Evolutionary conservation across 2,329 filamentous ascomycete genomes (phyloP), one percentile per base, ranked within the genome.

Genomic region (Teratosphaeria pseudoeucalypti): DNA sequence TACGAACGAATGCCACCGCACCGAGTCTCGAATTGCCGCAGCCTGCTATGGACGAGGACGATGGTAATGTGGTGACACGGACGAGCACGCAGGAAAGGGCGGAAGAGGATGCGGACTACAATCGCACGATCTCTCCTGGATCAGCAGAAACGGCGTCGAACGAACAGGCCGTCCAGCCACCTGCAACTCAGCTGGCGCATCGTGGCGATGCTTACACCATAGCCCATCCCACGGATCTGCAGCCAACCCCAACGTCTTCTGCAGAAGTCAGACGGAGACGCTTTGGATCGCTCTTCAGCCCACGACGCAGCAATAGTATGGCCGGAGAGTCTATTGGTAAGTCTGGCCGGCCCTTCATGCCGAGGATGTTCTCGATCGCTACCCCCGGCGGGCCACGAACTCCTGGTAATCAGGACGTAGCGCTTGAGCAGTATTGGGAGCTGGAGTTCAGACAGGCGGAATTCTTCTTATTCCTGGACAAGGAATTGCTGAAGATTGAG

Each of bases 401-500:
- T 74, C 62, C 71, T 72, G 9, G 67, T 74, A 34, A 74, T 65
- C 65, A 75, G 58, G 72, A 75, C 72, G 64, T 74, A 65, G 80
- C 82, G 16, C 73, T 82, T 6, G 81, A 83, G 59, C 78, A 80
- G 1, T 79, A 81, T 56, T 81, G 85, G 52, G 81, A 89, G 47
- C 80, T 95, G 3, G 87, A 89, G 53, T 79, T 85, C 59, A 82
- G 85, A 19, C 86, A 95, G 72, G 82, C 81, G n/a, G 89, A 96
- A 14, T 97, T 99, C 70, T 92, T 92, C 72, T 75, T 79, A 0
- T 99, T 94, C 68, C 78, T 99, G 57, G 90, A 96, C 66, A 78
- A 77, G 10, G 88, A 99, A 74, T 78, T 99, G 14, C 81, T 86
- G n/a, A 99, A 97, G 75, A 90, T 99, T 11, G 92, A 99, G 71